Conservation (phyloP, 2,329 filamentous ascomycete genomes). For the Aspergillus quadricinctus region DNA sequence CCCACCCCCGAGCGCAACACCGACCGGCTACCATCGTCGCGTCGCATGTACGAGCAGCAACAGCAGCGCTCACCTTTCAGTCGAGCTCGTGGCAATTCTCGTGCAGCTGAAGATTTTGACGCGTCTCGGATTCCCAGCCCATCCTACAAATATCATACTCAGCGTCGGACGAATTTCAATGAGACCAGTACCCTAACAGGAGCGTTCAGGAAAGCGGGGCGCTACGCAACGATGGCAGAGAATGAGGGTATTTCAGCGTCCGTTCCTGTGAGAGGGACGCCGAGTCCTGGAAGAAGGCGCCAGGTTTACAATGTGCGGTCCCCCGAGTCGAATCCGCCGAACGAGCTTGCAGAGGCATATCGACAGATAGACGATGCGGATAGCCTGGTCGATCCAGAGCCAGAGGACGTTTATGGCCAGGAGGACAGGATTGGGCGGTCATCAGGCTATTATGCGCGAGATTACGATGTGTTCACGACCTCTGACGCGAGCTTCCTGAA, state of each 20-base stretch:
- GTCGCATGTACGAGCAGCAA: slow-evolving; percentile 24
- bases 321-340: slow-evolving; percentile 36
- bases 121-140: slow-evolving; percentile 25
- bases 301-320: slow-evolving; percentile 23
- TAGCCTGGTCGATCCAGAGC: slow-evolving; percentile 31
- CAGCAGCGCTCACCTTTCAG: slow-evolving; percentile 30
- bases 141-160: slow-evolving; percentile 24
- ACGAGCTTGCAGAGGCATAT: slow-evolving; percentile 37
- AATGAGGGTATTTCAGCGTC: slow-evolving; percentile 13
- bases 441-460: slow-evolving; percentile 19
- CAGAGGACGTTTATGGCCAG: slow-evolving; percentile 23
- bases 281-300: slow-evolving; percentile 29
- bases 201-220: slow-evolving; percentile 36
- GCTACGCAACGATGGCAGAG: slow-evolving; percentile 23
- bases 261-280: slow-evolving; percentile 14
- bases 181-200: slow-evolving; percentile 36
- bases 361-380: slow-evolving; percentile 37
- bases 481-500: slow-evolving; percentile 33
- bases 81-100: slow-evolving; percentile 22
- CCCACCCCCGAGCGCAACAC: slow-evolving; percentile 27
- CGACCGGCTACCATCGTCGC: slow-evolving; percentile 25
- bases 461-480: slow-evolving; percentile 17
- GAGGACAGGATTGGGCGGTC: slow-evolving; percentile 19
- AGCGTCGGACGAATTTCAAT: slow-evolving; percentile 30
- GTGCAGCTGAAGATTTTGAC: slow-evolving; percentile 25